Evolutionary conservation across 257 asterid genomes (phyloP).

Genomic region (Coffea canephora): DNA sequence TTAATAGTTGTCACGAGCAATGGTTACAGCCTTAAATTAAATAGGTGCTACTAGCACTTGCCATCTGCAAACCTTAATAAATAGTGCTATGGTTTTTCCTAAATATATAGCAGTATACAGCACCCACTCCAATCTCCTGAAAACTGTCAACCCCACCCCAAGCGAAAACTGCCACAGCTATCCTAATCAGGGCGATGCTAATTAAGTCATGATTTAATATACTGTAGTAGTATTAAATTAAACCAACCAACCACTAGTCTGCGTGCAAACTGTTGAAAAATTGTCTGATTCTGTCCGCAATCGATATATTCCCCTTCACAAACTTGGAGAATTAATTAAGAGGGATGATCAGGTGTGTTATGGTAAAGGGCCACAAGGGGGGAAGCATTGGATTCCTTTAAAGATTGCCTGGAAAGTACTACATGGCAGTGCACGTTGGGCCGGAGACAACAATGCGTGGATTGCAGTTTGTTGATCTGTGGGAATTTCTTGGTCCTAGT

Average conservation of each 20-base stretch:
- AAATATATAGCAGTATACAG: background rate
- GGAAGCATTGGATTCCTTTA: conserved; percentile 43
- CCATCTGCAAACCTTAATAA: background rate
- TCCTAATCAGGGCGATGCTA: background rate
- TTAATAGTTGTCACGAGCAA: conserved; percentile 12
- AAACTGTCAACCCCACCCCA: background rate
- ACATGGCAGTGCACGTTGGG: conserved; percentile 37
- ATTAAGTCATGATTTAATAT: background rate
- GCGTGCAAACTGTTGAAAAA: background rate
- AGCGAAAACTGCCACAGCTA: background rate
- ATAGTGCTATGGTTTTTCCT: background rate
- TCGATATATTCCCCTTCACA: conserved; percentile 8
- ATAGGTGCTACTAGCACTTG: background rate
- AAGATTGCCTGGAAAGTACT: conserved; percentile 26
- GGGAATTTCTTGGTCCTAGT: background rate
- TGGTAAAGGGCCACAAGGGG: background rate
- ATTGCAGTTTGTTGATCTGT: conserved; percentile 15
- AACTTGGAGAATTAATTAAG: conserved; percentile 3
- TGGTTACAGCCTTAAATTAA: background rate
- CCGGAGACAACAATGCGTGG: conserved; percentile 38
- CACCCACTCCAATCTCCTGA: background rate
- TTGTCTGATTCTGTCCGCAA: background rate
- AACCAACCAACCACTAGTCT: background rate
- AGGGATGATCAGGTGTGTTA: background rate
- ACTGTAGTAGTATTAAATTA: background rate